phyloP scores from a whole-genome alignment of 2,329 filamentous ascomycete species.

The Arthroderma sp. region DNA sequence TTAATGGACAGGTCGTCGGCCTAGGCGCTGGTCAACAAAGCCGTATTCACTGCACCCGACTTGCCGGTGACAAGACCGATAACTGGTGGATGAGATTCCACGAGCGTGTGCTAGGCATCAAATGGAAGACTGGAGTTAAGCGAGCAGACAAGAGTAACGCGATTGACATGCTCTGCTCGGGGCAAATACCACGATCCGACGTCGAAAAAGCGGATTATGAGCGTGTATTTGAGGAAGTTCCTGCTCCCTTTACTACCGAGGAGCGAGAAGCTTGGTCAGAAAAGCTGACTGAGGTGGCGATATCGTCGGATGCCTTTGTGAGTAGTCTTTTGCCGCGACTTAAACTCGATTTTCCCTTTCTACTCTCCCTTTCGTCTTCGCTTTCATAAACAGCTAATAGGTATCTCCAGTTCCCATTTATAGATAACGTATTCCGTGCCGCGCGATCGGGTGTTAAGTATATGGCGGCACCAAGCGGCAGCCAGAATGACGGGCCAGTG shows the following conservation, averaged over 20 bases:
- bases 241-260: conserved; percentile 64
- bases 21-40: conserved; percentile 95
- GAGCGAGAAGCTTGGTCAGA: conserved; percentile 78
- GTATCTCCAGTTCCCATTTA: conserved; percentile 74
- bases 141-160: conserved; percentile 95
- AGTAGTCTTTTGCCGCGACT: too few relatives aligned
- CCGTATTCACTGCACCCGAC: conserved; percentile 93
- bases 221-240: conserved; percentile 79
- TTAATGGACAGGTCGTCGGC: conserved; percentile 85
- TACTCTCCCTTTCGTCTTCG: neutral
- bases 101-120: conserved; percentile 70
- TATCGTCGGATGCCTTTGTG: conserved; percentile 93
- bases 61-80: conserved; percentile 95
- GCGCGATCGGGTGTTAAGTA: conserved; percentile 85
- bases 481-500: conserved; percentile 37
- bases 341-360: too few relatives aligned
- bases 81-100: conserved; percentile 99
- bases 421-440: conserved; percentile 92
- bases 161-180: conserved; percentile 87
- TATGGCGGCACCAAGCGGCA: conserved; percentile 84
- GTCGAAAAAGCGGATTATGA: conserved; percentile 80
- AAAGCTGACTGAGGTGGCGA: conserved; percentile 62
- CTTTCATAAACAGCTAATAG: neutral
- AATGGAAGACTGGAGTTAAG: conserved; percentile 98
- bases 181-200: conserved; percentile 71